Evolutionary conservation across 2,329 filamentous ascomycete genomes (phyloP).

Genomic region (Dothideomycetidae sp.): DNA sequence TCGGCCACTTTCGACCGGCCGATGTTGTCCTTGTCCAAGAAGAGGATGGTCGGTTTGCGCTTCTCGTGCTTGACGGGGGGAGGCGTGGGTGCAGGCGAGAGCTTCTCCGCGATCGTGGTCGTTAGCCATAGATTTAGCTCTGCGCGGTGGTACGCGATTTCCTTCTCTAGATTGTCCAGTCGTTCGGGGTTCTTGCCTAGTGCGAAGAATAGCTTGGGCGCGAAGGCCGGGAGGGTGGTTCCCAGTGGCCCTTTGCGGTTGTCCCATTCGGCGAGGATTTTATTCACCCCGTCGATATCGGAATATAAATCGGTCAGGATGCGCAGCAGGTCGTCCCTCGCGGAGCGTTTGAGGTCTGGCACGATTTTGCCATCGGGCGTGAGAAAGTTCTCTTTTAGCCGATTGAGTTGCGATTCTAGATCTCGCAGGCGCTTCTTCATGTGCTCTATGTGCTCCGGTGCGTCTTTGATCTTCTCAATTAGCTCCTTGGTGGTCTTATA

Average conservation of each 20-base stretch:
- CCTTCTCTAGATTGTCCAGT: not conserved
- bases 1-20: constrained; percentile 6
- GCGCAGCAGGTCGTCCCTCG: not conserved
- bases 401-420: not conserved
- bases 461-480: not conserved
- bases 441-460: not conserved
- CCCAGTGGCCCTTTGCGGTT: not conserved
- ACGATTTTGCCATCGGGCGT: not conserved
- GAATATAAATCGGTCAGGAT: not conserved
- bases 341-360: not conserved
- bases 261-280: not conserved
- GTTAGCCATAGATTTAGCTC: not conserved
- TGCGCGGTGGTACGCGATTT: not conserved
- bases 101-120: not conserved
- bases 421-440: not conserved
- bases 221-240: not conserved
- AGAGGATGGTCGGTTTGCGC: constrained; percentile 2
- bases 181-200: not conserved
- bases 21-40: constrained; percentile 7
- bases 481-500: not conserved
- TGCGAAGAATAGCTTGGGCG: not conserved
- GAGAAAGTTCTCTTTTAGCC: not conserved
- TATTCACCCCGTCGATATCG: not conserved
- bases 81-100: not conserved
- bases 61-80: not conserved